Base-by-base conservation (phyloP, 2,329 filamentous ascomycete genomes). In the Gnomoniopsis sp. region DNA sequence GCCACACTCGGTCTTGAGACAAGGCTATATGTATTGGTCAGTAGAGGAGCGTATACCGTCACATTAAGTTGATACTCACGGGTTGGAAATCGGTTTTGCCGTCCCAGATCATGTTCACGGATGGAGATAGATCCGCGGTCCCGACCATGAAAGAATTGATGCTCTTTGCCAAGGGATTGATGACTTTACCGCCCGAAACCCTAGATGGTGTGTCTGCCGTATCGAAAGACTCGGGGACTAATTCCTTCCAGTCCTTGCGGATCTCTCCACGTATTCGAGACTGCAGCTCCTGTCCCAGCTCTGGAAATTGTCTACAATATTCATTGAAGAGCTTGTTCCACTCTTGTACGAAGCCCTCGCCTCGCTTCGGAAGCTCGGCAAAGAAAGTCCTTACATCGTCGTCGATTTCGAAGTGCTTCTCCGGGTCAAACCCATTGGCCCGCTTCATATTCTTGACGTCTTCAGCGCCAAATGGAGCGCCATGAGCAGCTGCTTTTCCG, bases 361-460 rank as follows among this genome's bases (percentile, higher is more conserved):
- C 83, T 10, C 77, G 72, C 1, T 67, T 60, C 2, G 75, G 73
- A 1, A 80, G 68, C 4, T 81, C 79, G 12, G 69, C 67, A 66
- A 85, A 87, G 68, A 85, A 87, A 1, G 73, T 67, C 6, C 77
- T 74, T 0, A 82, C 77, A 1, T 74, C 68, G 0, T 83, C 69
- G 1, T 71, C 67, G 38, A 84, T 68, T 23, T 74, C 69, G 58
- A 81, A 81, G 55, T 73, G 70, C 61, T 77, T 69, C 0, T 80
- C 76, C 0, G 80, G 75, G 60, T 84, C 72, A 64, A 84, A 77
- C 3, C 78, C 79, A 47, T 76, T 75, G 3, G 68, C 68, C 46
- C 68, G 74, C 74, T 87, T 87, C 69, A 84, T 78, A n/a, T 77
- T 72, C 0, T 72, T 75, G 0, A 87, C 77, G 48, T 82, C 79